Evolutionary conservation across 345 rosid genomes (phyloP), one percentile per base, ranked within the genome.

Genomic region (Xanthoceras sorbifolium): DNA sequence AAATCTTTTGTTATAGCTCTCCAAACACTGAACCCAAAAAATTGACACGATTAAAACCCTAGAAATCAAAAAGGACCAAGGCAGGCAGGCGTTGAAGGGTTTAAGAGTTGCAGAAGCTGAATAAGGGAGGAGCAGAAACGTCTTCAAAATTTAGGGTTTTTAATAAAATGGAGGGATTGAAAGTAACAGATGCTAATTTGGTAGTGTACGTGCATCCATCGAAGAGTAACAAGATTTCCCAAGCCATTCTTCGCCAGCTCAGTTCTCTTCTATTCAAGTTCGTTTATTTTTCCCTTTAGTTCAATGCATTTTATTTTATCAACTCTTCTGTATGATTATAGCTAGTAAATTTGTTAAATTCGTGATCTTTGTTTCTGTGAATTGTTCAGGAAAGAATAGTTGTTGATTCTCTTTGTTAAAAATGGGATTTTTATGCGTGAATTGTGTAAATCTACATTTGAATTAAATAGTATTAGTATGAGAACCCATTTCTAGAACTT

Each of bases 221-320:
- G 0, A 87, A 88, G 86, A 74, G 88, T 81, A 83, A 82, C 36
- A 83, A 84, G 66, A 82, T 87, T 62, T 42, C 82, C 65, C 80
- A 82, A 23, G 97, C 94, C 1, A 88, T 95, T n/a, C 90, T 90
- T 62, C 91, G 91, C 29, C 89, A 93, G 84, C 93, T 96, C 74
- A 91, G 97, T 80, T 66, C 94, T 74, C 78, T 89, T 40, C 93
- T 92, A 29, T 95, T 95, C 91, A 88, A 86, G 98, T 93, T 80
- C 76, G 74, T 72, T 77, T 61, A 46, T 31, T 18, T 68, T 60
- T 36, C 66, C 72, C 20, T 9, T 7, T 50, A 31, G 29, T 34
- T 48, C 4, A 4, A 0, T 38, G 5, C 9, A 12, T 25, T n/a
- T 22, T 46, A 14, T 14, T 46, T 46, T 46, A 46, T 46, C 11